Evolutionary conservation across 345 rosid species (phyloP), one percentile per base, ranked within the genome.

Genomic region (Salix udensis): DNA sequence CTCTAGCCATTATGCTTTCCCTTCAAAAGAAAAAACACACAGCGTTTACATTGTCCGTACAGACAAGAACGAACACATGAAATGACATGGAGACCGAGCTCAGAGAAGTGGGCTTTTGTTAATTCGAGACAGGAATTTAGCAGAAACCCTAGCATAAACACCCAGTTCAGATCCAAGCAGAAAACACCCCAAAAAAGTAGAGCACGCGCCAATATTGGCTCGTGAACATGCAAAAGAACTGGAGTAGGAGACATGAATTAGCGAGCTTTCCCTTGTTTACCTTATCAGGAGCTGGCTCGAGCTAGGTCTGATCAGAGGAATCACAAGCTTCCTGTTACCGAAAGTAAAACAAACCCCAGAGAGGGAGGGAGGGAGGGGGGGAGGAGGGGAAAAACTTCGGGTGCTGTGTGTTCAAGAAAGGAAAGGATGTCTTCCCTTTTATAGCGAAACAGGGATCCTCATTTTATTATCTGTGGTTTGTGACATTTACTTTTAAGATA

Each of bases 1-100:
- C 89, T 70, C 90, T 82, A 31, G 86, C 89, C 91, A 88, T 88
- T 13, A 16, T 23, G 14, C 74, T 72, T 28, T 55, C 31, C 36
- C 9, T 14, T 15, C 15, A 23, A 11, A 39, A 28, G 30, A 4
- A 46, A 67, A 55, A 60, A 78, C 23, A 40, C 36, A 4, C 11
- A 66, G 18, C 65, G 37, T 48, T 71, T 23, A 62, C 21, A 50
- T 19, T 73, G 68, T 37, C 76, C 76, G 66, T 64, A 70, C 62
- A 65, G 34, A 23, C 48, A 71, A 42, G 23, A 40, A 65, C 2
- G 10, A 48, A 34, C n/a, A 23, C 6, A 73, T 44, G 40, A 68
- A 68, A 79, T 48, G 72, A 34, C 55, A 74, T 12, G 13, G 13
- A 53, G 37, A 44, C 1, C 28, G 39, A 50, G 23, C 19, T 18